Base-by-base conservation (phyloP, 176 grass and related monocot species). In the Cymbopogon citratus region DNA sequence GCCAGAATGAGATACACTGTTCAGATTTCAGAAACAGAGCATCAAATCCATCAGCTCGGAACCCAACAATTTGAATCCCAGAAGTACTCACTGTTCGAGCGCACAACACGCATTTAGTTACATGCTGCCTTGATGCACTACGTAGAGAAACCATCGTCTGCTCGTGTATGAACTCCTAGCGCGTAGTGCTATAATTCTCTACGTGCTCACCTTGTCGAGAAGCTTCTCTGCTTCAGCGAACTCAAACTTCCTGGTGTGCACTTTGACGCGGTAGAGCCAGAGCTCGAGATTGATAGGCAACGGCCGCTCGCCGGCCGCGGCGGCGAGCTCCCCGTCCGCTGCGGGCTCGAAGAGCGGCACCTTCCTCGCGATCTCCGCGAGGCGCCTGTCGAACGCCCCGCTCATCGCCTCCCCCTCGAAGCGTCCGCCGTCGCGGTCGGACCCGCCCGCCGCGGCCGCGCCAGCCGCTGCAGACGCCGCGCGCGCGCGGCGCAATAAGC, bases 231-330 rank as follows among this genome's bases (percentile, higher is more conserved):
- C 92, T 66, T 98, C 84, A 70, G 93, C 41, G 81, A 93, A 98
- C 87, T 91, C 76, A 69, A 88, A 98, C 59, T 86, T 89, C 78
- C 90, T 54, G 14, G 90, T 95, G 74, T 95, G 83, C 27, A 93
- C 90, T 84, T 98, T 98, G 26, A 80, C 84, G 61, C 92, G 92
- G 75, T 93, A 91, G 66, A 98, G 80, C 66, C 88, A 94, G 60
- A 98, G 87, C 86, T 98, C 95, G 81, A 98, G 86, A 78, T 98
- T 98, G 78, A 98, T 91, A 63, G 85, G 78, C 71, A 98, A 82
- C 60, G 92, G 95, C 62, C 91, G 83, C 34, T 87, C 76, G 18
- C 69, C 84, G 27, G 92, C 67, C 21, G 82, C 71, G 52, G 84
- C 43, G 69, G 69, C 76, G 56, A 78, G 83, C 40, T 85, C 61